These are phyloP conservation scores for Gypsophila paniculata DNA, from an alignment of 179 eudicot species.

Conservation along the genomic window DNA sequence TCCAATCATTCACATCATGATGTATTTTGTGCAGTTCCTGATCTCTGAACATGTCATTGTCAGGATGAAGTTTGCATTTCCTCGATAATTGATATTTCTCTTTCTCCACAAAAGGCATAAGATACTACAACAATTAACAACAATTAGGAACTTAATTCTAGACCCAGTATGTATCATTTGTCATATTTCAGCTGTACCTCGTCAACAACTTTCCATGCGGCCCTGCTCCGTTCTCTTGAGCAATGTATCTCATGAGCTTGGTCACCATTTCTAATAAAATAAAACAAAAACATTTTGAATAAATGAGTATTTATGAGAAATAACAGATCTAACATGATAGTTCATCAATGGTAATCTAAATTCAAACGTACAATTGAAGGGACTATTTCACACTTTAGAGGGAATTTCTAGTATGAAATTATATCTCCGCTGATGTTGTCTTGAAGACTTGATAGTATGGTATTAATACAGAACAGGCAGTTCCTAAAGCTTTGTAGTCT, in stretches of 20 bases:
- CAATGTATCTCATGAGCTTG: conserved; percentile 56
- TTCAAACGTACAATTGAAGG: neutral
- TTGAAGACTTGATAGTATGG: neutral
- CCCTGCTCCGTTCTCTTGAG: conserved; percentile 65
- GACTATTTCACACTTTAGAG: neutral
- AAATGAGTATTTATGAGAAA: neutral
- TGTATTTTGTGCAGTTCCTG: conserved; percentile 83
- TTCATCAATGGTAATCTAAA: neutral
- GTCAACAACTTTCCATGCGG: conserved; percentile 58
- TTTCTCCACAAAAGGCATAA: conserved; percentile 80
- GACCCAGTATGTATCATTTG: neutral
- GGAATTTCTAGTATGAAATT: neutral
- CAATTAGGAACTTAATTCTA: conserved; percentile 15
- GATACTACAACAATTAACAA: conserved; percentile 52
- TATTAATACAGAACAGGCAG: neutral
- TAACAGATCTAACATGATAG: neutral
- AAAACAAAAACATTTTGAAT: neutral
- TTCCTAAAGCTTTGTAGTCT: neutral
- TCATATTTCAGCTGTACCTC: conserved; percentile 36
- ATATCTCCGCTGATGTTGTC: neutral
- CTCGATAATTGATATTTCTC: conserved; percentile 64
- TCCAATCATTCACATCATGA: conserved; percentile 78
- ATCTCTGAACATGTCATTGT: conserved; percentile 79
- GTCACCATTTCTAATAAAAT: conserved; percentile 25
- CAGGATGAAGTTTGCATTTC: conserved; percentile 75